A percentile compares a stretch with the other conserved stretches of the same genome.
These are phyloP conservation scores for Sphagnum tenellum DNA, from an alignment of 225 moss, liverwort and hornwort species.

Conservation along the genomic window DNA sequence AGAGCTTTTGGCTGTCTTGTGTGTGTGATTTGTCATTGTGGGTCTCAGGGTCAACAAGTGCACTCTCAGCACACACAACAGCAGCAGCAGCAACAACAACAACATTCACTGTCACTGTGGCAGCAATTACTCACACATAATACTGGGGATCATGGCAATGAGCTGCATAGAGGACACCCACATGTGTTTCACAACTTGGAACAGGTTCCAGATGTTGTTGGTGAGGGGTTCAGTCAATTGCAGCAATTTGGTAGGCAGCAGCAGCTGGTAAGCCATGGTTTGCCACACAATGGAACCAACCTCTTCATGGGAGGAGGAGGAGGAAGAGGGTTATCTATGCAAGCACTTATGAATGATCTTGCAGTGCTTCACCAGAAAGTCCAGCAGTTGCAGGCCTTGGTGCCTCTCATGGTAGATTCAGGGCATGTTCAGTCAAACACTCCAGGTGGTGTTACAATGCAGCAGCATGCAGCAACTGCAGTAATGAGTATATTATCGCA, in stretches of 20 bases:
- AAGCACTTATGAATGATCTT: slow-evolving; percentile 56
- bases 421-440: slow-evolving; percentile 27
- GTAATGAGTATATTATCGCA: slow-evolving; percentile 66
- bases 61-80: slow-evolving; percentile 26
- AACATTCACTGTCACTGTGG: slow-evolving; percentile 24
- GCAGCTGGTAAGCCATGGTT: slow-evolving; percentile 11
- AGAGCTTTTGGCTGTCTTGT: too few relatives aligned
- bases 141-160: slow-evolving; percentile 10
- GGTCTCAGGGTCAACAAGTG: slow-evolving; percentile 5
- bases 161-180: slow-evolving; percentile 4
- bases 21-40: too few relatives aligned
- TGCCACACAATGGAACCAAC: slow-evolving; percentile 14
- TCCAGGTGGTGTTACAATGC: slow-evolving; percentile 42
- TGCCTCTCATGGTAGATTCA: slow-evolving; percentile 51
- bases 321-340: slow-evolving; percentile 4
- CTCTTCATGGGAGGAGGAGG: slow-evolving; percentile 28
- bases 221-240: slow-evolving; percentile 19
- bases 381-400: slow-evolving; percentile 72
- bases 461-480: slow-evolving; percentile 51
- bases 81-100: slow-evolving; percentile 10
- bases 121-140: slow-evolving; percentile 4
- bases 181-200: slow-evolving; percentile 36
- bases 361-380: slow-evolving; percentile 66
- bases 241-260: slow-evolving; percentile 24
- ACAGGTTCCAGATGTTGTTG: slow-evolving; percentile 17